These are phyloP conservation scores for Boehmeria nivea DNA, from an alignment of 306 rosid species.

Conservation along the genomic window DNA sequence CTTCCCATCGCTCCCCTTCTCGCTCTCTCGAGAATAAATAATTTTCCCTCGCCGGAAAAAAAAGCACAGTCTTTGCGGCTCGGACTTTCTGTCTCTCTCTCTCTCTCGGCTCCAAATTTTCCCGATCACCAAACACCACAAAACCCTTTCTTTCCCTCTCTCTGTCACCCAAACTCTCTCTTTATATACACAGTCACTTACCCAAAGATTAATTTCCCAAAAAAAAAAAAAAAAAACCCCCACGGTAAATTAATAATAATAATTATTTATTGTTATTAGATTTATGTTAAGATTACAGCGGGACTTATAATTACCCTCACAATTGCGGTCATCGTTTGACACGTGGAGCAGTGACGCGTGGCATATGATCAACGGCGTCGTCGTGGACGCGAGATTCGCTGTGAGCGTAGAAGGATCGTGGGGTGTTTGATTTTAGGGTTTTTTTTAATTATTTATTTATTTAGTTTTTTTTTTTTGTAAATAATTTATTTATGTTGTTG, in stretches of 20 bases:
- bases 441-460: no score
- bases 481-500: no score
- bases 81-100: no score
- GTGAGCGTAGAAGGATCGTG: no score
- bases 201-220: no score
- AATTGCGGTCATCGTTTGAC: not conserved
- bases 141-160: conserved; percentile 16
- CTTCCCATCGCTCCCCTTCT: conserved; percentile 24
- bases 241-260: no score
- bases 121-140: conserved; percentile 32
- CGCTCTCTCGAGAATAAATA: not conserved
- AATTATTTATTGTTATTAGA: no score
- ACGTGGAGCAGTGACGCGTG: not conserved
- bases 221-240: no score
- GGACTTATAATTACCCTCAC: not conserved
- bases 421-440: no score
- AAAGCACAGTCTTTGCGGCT: not conserved
- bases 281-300: not conserved
- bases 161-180: not conserved
- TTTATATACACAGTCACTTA: not conserved
- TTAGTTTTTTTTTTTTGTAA: no score
- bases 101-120: no score
- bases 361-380: no score
- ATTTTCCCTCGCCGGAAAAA: not conserved
- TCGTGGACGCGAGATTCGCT: conserved; percentile 3